phyloP scores from a whole-genome alignment of 495 filamentous ascomycete genomes.

The Aspergillus hancockii region DNA sequence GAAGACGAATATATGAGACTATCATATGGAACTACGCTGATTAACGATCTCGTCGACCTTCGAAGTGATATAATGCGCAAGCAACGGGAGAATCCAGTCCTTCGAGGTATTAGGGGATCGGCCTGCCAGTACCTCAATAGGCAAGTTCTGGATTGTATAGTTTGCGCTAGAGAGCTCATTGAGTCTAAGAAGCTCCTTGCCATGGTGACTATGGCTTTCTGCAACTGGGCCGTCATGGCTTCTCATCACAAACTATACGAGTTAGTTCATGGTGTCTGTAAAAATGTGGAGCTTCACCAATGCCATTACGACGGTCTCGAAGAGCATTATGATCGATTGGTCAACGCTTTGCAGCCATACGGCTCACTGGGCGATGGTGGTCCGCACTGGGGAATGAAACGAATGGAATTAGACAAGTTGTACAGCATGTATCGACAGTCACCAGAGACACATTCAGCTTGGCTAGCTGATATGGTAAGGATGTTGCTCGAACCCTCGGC shows the following conservation, averaged over 20 bases:
- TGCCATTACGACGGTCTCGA: constrained; percentile 14
- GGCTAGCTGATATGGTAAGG: constrained; percentile 28
- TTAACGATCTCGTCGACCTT: constrained; percentile 26
- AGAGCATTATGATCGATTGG: constrained; percentile 15
- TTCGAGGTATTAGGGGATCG: constrained; percentile 20
- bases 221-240: constrained; percentile 23
- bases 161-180: constrained; percentile 4
- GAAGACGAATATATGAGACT: constrained; percentile 8
- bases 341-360: constrained; percentile 20
- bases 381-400: constrained; percentile 8
- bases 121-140: constrained; percentile 20
- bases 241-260: constrained; percentile 31
- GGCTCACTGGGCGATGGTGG: constrained; percentile 19
- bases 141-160: constrained; percentile 14
- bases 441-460: constrained; percentile 18
- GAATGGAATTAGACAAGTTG: constrained; percentile 21
- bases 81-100: constrained; percentile 23
- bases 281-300: neutral
- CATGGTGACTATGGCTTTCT: no score
- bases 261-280: constrained; percentile 7
- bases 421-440: constrained; percentile 15
- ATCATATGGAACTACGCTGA: constrained; percentile 14
- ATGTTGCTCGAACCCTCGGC: constrained; percentile 24
- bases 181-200: constrained; percentile 2
- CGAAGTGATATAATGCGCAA: constrained; percentile 24